Base-by-base conservation (phyloP, 306 rosid species). In the Astragalus glycyphyllos region DNA sequence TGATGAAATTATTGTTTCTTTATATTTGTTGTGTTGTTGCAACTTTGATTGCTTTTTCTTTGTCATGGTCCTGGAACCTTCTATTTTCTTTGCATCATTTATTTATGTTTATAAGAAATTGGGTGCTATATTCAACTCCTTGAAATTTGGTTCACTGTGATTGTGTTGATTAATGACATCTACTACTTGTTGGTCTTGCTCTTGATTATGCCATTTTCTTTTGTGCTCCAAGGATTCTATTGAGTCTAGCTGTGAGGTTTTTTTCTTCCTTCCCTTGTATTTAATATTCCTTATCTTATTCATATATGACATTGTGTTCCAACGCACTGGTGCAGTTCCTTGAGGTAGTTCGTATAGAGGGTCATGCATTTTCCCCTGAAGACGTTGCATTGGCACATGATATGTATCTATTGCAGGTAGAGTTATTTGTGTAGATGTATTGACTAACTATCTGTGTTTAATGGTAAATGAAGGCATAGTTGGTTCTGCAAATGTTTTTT, bases 1-100 rank as follows among this genome's bases (percentile, higher is more conserved):
- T 15, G 17, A 41, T 20, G 23, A 50, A 72, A 56, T 23, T 17
- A 8, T 47, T 62, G 35, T 53, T 59, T 47, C 32, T 41, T 26
- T 12, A 13, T 60, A 20, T 20, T 45, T 68, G 46, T 69, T 64
- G 6, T 71, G 66, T 16, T 48, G 57, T 67, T 77, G 62, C 31
- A 38, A 40, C 32, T 46, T 55, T 37, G 23, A 20, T 20, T 20
- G 23, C 23, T 20, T 32, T 65, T 58, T 14, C 5, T 66, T 11
- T 67, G 45, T 53, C 47, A 11, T 15, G 26, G n/a, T 68, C 17
- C 12, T 48, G 8, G 31, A 31, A 64, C 34, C 14, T 74, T 48
- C 38, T 57, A 48, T 59, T 75, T 14, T 34, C 6, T 34, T 34
- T 34, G 38, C 42, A 38, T 38, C 42, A 38, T 38, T 38, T 38